Percentiles rank a stretch among this genome's conserved stretches.
Evolutionary conservation across 1,284 basidiomycete species (phyloP).

Genomic region (Pulveroboletus sp.): DNA sequence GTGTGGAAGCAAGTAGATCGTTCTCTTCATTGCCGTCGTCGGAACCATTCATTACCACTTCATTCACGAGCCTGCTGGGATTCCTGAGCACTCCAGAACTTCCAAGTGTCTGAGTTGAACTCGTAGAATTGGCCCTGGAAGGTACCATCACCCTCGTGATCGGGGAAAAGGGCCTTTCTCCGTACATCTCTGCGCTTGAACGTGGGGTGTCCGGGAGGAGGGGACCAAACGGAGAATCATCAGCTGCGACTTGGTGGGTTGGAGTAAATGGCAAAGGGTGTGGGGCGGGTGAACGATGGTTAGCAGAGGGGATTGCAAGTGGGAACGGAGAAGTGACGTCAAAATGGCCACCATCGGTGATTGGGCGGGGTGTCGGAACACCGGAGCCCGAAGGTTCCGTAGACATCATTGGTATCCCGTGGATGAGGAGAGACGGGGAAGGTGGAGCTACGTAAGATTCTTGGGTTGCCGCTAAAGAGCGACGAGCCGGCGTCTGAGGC

Average conservation of each 20-base stretch:
- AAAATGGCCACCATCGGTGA: not conserved
- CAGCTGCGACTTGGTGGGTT: slow-evolving; percentile 19
- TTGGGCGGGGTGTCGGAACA: not conserved
- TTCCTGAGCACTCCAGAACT: slow-evolving; percentile 14
- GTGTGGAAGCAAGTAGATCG: not conserved
- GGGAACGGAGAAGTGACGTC: slow-evolving; percentile 5
- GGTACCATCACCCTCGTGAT: slow-evolving; percentile 27
- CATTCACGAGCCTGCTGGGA: slow-evolving; percentile 25
- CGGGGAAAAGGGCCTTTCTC: slow-evolving; percentile 32
- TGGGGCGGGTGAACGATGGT: not conserved
- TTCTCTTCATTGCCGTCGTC: slow-evolving; percentile 7
- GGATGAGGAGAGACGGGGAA: not conserved
- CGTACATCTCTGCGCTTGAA: slow-evolving; percentile 34
- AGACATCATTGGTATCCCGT: slow-evolving; percentile 3
- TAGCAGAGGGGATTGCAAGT: slow-evolving; percentile 12
- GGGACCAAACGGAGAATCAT: slow-evolving; percentile 36
- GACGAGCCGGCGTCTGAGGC: slow-evolving; percentile 21
- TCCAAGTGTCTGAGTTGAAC: slow-evolving; percentile 18
- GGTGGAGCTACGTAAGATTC: not conserved
- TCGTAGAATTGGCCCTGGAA: slow-evolving; percentile 21
- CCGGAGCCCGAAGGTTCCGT: not conserved
- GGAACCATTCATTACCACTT: slow-evolving; percentile 6
- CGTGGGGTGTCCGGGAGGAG: slow-evolving; percentile 34
- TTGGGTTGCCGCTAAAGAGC: slow-evolving; percentile 21
- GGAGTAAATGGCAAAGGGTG: slow-evolving; percentile 23